Conservation (phyloP, 2,329 filamentous ascomycete species). For the Talaromyces sp. region DNA sequence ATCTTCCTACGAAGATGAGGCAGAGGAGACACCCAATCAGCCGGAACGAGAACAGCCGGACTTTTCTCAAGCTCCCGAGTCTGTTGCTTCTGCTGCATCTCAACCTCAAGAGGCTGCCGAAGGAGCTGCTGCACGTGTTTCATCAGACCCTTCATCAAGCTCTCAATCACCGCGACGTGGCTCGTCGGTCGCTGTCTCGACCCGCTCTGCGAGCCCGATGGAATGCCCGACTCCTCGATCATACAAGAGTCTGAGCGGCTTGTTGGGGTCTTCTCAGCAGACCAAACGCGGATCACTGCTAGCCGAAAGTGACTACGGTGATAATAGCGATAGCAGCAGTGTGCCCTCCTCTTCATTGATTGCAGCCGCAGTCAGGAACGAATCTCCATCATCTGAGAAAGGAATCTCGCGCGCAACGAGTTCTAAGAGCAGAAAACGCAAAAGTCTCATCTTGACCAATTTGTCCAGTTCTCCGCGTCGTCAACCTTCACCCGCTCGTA, state of each 20-base stretch:
- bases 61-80: slow-evolving; percentile 1
- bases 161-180: slow-evolving; percentile 43
- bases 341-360: slow-evolving; percentile 70
- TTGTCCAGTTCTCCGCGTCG: slow-evolving; percentile 69
- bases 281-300: slow-evolving; percentile 73
- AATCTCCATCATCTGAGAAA: slow-evolving; percentile 87
- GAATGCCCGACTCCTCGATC: slow-evolving; percentile 90
- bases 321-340: slow-evolving; percentile 72
- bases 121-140: slow-evolving; percentile 51
- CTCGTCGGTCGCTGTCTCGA: slow-evolving; percentile 67
- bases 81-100: slow-evolving; percentile 15
- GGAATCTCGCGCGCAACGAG: slow-evolving; percentile 71
- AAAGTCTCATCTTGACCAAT: slow-evolving; percentile 77
- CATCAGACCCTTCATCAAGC: slow-evolving; percentile 45
- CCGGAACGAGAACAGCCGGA: slow-evolving; percentile 9
- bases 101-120: slow-evolving; percentile 30
- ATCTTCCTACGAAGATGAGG: slow-evolving; percentile 53
- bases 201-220: slow-evolving; percentile 80
- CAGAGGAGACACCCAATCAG: slow-evolving; percentile 17
- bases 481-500: slow-evolving; percentile 81
- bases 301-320: slow-evolving; percentile 78
- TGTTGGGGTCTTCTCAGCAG: slow-evolving; percentile 52
- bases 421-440: slow-evolving; percentile 75
- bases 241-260: slow-evolving; percentile 56
- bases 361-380: slow-evolving; percentile 66